Percentiles rank a stretch among this genome's conserved stretches.
phyloP scores from a whole-genome alignment of 371 early-diverging fungal genomes.

The Mucor saturninus region DNA sequence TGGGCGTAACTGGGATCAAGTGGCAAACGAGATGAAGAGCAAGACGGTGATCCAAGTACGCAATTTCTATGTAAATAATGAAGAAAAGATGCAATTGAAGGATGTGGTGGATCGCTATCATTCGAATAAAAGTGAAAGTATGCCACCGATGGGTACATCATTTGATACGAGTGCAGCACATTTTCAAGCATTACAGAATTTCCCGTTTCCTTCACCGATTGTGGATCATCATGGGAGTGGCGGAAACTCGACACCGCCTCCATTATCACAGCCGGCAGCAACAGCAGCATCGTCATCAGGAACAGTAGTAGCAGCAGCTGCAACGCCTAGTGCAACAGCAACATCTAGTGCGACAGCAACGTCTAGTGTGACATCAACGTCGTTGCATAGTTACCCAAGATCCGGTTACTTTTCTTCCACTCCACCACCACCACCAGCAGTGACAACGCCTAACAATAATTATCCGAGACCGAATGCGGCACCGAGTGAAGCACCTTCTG shows the following conservation, averaged over 20 bases:
- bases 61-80: constrained; percentile 78
- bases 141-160: constrained; percentile 10
- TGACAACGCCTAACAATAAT: constrained; percentile 12
- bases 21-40: constrained; percentile 73
- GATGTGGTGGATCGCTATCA: constrained; percentile 53
- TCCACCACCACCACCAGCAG: constrained; percentile 9
- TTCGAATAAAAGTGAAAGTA: constrained; percentile 9
- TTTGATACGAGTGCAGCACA: constrained; percentile 24
- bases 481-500: constrained; percentile 20
- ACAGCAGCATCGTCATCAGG: background rate
- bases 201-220: constrained; percentile 38
- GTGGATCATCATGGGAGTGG: constrained; percentile 2
- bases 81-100: constrained; percentile 68
- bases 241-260: background rate
- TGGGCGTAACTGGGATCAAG: constrained; percentile 81
- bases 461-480: constrained; percentile 5
- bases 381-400: no score
- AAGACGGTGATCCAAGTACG: constrained; percentile 87
- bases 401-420: constrained; percentile 3
- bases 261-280: constrained; percentile 13
- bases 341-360: constrained; percentile 16
- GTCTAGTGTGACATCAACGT: background rate
- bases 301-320: constrained; percentile 5
- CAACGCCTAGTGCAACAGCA: constrained; percentile 18
- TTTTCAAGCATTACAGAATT: constrained; percentile 35